These are phyloP conservation scores for Leccinum broughii DNA, from an alignment of 768 basidiomycete species.

Conservation along the genomic window DNA sequence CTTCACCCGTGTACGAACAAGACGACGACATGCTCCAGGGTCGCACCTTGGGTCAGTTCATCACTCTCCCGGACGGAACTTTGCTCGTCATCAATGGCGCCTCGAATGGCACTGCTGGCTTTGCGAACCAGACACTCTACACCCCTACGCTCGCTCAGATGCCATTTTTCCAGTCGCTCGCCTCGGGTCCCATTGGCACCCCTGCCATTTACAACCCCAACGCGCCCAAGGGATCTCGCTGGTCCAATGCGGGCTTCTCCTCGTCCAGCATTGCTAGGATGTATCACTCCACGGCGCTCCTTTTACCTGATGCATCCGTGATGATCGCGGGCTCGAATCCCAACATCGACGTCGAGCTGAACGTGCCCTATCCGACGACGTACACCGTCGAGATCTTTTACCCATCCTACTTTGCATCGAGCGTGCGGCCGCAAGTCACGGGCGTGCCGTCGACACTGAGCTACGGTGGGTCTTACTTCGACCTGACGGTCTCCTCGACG, in stretches of 20 bases:
- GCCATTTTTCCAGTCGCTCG: constrained; percentile 74
- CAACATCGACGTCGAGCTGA: constrained; percentile 74
- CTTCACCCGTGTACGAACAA: constrained; percentile 55
- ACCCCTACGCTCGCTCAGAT: constrained; percentile 47
- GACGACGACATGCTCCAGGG: constrained; percentile 77
- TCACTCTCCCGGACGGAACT: constrained; percentile 76
- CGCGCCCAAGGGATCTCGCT: constrained; percentile 67
- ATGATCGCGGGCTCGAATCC: constrained; percentile 93
- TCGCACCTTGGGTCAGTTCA: constrained; percentile 91
- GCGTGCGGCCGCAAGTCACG: constrained; percentile 63
- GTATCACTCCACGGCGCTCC: constrained; percentile 91
- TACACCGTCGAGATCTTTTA: constrained; percentile 90
- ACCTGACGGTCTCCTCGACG: constrained; percentile 64
- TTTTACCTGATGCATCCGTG: constrained; percentile 85
- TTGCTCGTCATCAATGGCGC: constrained; percentile 85
- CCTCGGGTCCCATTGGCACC: constrained; percentile 72
- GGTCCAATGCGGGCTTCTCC: constrained; percentile 65
- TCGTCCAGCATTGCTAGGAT: constrained; percentile 71
- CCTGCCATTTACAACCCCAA: constrained; percentile 87
- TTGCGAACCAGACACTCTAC: constrained; percentile 55
- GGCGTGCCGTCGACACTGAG: constrained; percentile 72
- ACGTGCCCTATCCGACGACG: constrained; percentile 68
- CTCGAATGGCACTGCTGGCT: constrained; percentile 86
- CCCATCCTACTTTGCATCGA: constrained; percentile 80
- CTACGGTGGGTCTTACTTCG: constrained; percentile 83